Percentiles rank a stretch among this genome's conserved stretches.
Evolutionary conservation across 2,329 filamentous ascomycete species (phyloP).

Genomic region (Rhynchosporium secalis): DNA sequence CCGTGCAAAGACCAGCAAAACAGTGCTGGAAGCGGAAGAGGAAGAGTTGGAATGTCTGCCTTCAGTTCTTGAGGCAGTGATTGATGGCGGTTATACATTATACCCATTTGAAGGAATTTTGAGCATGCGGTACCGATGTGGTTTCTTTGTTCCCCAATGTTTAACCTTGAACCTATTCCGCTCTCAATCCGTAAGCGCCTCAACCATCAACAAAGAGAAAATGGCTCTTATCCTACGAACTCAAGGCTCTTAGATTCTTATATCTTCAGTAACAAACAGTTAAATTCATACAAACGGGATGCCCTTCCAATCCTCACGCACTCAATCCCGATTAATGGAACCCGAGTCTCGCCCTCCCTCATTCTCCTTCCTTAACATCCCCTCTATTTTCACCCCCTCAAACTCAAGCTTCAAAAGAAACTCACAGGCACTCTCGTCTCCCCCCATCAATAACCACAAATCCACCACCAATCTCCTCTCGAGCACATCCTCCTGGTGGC

Average conservation of each 20-base stretch:
- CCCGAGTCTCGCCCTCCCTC: slow-evolving; percentile 6
- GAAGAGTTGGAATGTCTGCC: background rate
- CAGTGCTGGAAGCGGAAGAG: too few relatives aligned
- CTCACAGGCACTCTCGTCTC: background rate
- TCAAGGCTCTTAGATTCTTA: background rate
- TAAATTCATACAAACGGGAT: slow-evolving; percentile 16
- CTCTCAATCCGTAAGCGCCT: slow-evolving; percentile 2
- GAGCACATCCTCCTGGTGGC: slow-evolving; percentile 8
- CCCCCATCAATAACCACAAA: background rate
- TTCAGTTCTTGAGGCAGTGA: background rate
- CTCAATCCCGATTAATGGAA: slow-evolving; percentile 27
- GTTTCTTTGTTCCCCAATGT: background rate
- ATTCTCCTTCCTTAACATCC: slow-evolving; percentile 15
- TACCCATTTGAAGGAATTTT: background rate
- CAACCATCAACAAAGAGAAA: slow-evolving; percentile 9
- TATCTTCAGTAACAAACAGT: background rate
- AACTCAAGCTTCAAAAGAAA: background rate
- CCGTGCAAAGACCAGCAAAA: too few relatives aligned
- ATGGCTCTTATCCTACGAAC: background rate
- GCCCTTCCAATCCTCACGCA: slow-evolving; percentile 27
- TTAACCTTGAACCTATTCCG: slow-evolving; percentile 1
- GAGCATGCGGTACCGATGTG: background rate
- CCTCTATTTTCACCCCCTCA: slow-evolving; percentile 5
- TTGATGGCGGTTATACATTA: background rate
- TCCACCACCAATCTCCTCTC: background rate